A percentile compares a stretch with the other conserved stretches of the same genome.
Conservation (phyloP, 106 monocot genomes). For the Vanilla planifolia region DNA sequence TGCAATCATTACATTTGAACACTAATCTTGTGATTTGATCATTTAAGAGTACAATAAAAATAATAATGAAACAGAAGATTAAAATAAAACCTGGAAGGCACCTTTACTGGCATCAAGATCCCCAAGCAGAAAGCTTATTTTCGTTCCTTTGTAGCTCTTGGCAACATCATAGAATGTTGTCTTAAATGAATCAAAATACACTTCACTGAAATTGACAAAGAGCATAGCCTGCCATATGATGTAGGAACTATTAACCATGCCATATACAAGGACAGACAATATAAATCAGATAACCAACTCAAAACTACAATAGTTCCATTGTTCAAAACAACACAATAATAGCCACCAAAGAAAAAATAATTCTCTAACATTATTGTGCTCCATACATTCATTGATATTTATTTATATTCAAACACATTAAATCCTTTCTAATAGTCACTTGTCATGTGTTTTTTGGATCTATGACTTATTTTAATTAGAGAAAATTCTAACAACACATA, state of each 20-base stretch:
- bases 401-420: no score
- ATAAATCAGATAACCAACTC: background rate
- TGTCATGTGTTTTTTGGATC: no score
- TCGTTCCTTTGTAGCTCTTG: constrained; percentile 39
- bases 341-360: no score
- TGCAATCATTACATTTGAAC: constrained; percentile 25
- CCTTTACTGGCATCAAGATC: constrained; percentile 68
- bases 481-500: no score
- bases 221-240: constrained; percentile 60
- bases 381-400: no score
- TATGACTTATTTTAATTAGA: no score
- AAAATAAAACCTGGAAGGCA: constrained; percentile 67
- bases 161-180: constrained; percentile 55
- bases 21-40: constrained; percentile 8
- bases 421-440: no score
- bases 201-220: constrained; percentile 55
- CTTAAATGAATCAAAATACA: constrained; percentile 55
- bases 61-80: background rate
- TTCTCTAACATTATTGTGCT: no score
- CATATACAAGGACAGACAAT: background rate
- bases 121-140: constrained; percentile 70
- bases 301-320: constrained; percentile 1
- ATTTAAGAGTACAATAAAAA: background rate
- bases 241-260: constrained; percentile 3
- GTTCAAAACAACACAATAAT: background rate